phyloP scores from a whole-genome alignment of 768 basidiomycete genomes.

The Megacollybia marginata region DNA sequence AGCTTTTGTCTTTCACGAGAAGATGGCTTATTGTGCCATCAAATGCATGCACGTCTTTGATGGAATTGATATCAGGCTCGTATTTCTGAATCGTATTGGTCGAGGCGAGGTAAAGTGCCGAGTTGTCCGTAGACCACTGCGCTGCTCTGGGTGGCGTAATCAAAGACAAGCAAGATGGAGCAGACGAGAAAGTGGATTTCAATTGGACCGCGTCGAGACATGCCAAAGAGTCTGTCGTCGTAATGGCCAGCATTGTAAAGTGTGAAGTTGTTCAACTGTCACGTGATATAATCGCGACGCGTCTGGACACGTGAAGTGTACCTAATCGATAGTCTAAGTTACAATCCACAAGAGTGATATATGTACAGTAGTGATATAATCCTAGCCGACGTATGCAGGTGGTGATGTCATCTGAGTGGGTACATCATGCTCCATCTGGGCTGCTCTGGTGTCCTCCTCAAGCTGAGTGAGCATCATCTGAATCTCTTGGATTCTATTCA shows the following conservation, averaged over 20 bases:
- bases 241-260: constrained; percentile 35
- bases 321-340: too few relatives aligned
- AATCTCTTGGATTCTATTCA: too few relatives aligned
- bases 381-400: too few relatives aligned
- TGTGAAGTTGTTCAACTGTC: too few relatives aligned
- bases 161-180: constrained; percentile 31
- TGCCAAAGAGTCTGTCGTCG: constrained; percentile 39
- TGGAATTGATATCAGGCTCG: constrained; percentile 34
- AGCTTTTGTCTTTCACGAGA: constrained; percentile 26
- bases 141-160: constrained; percentile 28
- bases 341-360: too few relatives aligned
- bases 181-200: constrained; percentile 33
- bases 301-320: too few relatives aligned
- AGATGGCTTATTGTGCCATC: constrained; percentile 24
- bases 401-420: too few relatives aligned
- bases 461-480: too few relatives aligned
- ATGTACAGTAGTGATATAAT: too few relatives aligned
- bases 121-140: constrained; percentile 53
- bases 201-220: constrained; percentile 40
- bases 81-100: constrained; percentile 44
- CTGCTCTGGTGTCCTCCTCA: too few relatives aligned
- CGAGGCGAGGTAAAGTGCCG: constrained; percentile 46
- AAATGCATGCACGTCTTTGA: constrained; percentile 35
- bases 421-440: too few relatives aligned
- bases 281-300: too few relatives aligned